phyloP scores from a whole-genome alignment of 2,329 filamentous ascomycete genomes.

The Tolypocladium cylindrosporum region DNA sequence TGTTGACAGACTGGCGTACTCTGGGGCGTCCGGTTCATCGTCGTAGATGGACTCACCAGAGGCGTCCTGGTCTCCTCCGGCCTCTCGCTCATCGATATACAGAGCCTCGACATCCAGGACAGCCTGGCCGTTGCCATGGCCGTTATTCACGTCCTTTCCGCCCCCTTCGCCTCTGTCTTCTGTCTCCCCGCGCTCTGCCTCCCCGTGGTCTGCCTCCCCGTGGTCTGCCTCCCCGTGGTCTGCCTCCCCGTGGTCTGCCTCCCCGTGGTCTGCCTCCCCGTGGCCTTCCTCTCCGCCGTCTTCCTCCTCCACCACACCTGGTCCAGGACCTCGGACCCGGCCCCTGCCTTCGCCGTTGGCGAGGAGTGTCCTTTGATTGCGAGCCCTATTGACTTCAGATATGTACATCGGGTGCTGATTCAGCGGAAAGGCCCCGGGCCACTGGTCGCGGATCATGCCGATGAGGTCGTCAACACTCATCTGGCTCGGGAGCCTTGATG shows the following conservation, averaged over 20 bases:
- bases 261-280: too few species aligned
- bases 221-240: too few species aligned
- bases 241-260: neutral
- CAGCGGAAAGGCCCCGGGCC: neutral
- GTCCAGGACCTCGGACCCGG: neutral
- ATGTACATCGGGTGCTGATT: neutral
- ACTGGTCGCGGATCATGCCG: neutral
- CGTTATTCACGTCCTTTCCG: neutral
- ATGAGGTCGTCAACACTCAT: neutral
- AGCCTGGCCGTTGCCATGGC: slow-evolving; percentile 11
- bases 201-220: neutral
- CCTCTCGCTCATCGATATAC: neutral
- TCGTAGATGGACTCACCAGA: neutral
- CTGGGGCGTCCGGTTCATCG: neutral
- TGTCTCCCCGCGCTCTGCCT: neutral
- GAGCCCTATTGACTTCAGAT: neutral
- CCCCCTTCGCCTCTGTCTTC: neutral
- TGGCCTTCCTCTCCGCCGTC: neutral
- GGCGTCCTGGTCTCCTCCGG: slow-evolving; percentile 8
- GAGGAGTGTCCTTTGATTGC: neutral
- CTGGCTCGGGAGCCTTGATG: neutral
- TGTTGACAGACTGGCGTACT: neutral
- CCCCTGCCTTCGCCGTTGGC: neutral
- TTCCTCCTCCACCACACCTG: neutral
- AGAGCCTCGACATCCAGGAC: neutral